Evolutionary conservation across 1,284 basidiomycete species (phyloP), one percentile per base, ranked within the genome.

Genomic region (Mycena sp.): DNA sequence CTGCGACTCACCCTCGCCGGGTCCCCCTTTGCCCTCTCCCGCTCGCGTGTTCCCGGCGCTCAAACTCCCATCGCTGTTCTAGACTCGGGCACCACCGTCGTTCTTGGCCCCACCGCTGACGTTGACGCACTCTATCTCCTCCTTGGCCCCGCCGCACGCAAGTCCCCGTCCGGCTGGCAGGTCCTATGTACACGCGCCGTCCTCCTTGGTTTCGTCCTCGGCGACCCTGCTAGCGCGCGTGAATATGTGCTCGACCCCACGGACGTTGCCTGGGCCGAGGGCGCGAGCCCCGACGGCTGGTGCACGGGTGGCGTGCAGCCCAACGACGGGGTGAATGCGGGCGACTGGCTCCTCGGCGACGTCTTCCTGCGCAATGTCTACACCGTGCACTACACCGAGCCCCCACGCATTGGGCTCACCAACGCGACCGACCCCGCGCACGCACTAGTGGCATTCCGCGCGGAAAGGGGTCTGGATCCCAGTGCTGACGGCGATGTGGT

Each of bases 271-370:
- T 87, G 85, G 85, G 74, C 74, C 35, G 78, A 80, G 57, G 79
- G 77, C 32, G 73, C 71, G 30, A 70, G 71, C 30, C 71, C 70
- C 16, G 78, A 77, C 32, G 82, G 77, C 5, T 88, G 85, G 86
- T 88, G 87, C 73, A 75, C 81, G 67, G 86, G 85, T 21, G 87
- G 87, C 35, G 73, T 88, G 26, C 87, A 88, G 65, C 78, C 79
- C 30, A 87, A 85, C 60, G 83, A 88, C 67, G 73, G 73, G 82
- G 82, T 88, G 38, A 81, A 81, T 66, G 83, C 84, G n/a, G 85
- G 84, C 4, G 87, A 88, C 72, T 88, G 87, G 87, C 77, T 88
- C 17, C 77, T 87, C 21, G 86, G 86, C 16, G 85, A 85, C 63
- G 78, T 81, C 19, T 88, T 87, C 67, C 76, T 88, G 58, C 80